A percentile compares a stretch with the other conserved stretches of the same genome.
Evolutionary conservation across 148 eudicot genomes (phyloP).

Genomic region (Rhododendron griersonianum): DNA sequence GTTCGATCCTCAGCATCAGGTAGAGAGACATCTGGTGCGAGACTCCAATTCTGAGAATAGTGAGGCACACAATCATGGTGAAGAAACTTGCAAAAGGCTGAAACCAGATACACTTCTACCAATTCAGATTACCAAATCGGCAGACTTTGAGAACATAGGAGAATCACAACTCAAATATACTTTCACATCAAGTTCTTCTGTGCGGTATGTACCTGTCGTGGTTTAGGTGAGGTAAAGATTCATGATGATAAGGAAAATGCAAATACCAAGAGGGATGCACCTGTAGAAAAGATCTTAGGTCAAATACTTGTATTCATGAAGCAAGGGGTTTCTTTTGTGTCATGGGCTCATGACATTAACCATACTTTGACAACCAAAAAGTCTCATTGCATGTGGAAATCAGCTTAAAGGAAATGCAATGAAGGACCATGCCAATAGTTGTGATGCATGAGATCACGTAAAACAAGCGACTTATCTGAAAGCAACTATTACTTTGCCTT

Average conservation of each 20-base stretch:
- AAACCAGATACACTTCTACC: conserved; percentile 8
- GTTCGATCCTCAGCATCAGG: conserved; percentile 22
- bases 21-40: conserved; percentile 16
- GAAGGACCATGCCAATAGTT: background rate
- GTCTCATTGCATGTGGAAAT: background rate
- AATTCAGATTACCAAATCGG: conserved; percentile 11
- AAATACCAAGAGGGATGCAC: background rate
- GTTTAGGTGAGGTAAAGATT: background rate
- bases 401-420: background rate
- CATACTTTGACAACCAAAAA: background rate
- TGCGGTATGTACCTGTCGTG: conserved; percentile 15
- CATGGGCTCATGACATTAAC: background rate
- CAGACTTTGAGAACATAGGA: conserved; percentile 9
- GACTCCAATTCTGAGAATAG: conserved; percentile 23
- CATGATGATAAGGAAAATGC: conserved; percentile 4
- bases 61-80: conserved; percentile 17
- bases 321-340: background rate
- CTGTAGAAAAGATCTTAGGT: background rate
- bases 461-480: background rate
- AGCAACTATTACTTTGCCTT: background rate
- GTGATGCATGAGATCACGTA: background rate
- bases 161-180: conserved; percentile 12
- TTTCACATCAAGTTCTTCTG: conserved; percentile 5
- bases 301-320: background rate
- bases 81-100: conserved; percentile 14